Percentiles rank a stretch among this genome's conserved stretches.
Evolutionary conservation across 1,284 basidiomycete genomes (phyloP).

Genomic region (Ceratobasidium sp.): DNA sequence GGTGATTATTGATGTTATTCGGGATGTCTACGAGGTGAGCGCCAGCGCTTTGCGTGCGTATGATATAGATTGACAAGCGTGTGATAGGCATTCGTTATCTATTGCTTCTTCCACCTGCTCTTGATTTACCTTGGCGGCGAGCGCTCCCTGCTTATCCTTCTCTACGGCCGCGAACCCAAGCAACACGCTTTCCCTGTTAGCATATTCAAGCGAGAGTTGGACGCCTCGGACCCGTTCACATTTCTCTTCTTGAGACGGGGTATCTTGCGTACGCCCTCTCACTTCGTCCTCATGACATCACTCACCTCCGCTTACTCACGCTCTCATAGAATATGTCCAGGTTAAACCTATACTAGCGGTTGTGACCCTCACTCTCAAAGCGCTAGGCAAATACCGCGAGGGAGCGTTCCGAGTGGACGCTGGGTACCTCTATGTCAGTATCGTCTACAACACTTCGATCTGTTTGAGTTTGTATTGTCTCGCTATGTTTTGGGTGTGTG

Average conservation of each 20-base stretch:
- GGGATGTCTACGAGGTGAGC: conserved; percentile 95
- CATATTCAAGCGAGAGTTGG: conserved; percentile 82
- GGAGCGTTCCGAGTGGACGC: conserved; percentile 86
- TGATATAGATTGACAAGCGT: conserved; percentile 6
- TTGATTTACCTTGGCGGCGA: conserved; percentile 93
- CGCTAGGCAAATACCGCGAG: conserved; percentile 89
- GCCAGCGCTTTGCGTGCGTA: neutral
- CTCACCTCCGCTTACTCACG: conserved; percentile 9
- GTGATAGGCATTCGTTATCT: conserved; percentile 92
- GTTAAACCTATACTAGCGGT: conserved; percentile 92
- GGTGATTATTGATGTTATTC: conserved; percentile 94
- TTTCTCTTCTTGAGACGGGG: conserved; percentile 95
- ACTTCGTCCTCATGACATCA: conserved; percentile 9
- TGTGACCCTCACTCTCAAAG: conserved; percentile 88
- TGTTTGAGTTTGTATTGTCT: conserved; percentile 84
- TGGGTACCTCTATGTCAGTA: conserved; percentile 92
- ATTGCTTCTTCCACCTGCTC: conserved; percentile 89
- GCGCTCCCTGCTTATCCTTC: conserved; percentile 88
- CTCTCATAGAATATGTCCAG: conserved; percentile 89
- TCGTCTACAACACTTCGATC: conserved; percentile 74
- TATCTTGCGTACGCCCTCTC: conserved; percentile 82
- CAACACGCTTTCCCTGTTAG: conserved; percentile 88
- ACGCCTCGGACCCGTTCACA: conserved; percentile 93
- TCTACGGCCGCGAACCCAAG: conserved; percentile 91
- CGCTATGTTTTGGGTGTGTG: conserved; percentile 95